Evolutionary conservation across 2,329 filamentous ascomycete species (phyloP).

Genomic region (Pseudohalonectria lignicola): DNA sequence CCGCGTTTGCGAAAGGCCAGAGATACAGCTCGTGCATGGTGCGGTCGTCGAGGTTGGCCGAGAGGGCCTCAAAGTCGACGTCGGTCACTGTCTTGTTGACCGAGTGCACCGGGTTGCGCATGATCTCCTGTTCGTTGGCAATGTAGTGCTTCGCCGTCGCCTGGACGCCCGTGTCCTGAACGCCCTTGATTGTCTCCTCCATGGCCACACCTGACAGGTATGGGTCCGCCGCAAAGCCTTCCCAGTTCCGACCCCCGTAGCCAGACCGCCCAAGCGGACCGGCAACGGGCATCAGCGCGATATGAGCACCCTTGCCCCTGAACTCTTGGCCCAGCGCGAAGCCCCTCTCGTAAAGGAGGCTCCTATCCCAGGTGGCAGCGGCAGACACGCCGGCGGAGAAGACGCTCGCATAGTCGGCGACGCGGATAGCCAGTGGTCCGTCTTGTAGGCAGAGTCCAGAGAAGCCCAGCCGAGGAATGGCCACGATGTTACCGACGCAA

Average conservation of each 20-base stretch:
- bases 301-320: conserved; percentile 64
- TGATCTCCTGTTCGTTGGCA: conserved; percentile 56
- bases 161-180: conserved; percentile 68
- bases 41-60: conserved; percentile 57
- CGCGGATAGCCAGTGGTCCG: conserved; percentile 55
- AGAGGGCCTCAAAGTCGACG: conserved; percentile 43
- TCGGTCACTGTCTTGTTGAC: conserved; percentile 26
- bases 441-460: conserved; percentile 57
- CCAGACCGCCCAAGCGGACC: conserved; percentile 36
- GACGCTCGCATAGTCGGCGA: conserved; percentile 54
- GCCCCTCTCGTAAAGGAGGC: conserved; percentile 41
- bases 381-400: conserved; percentile 62
- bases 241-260: conserved; percentile 56
- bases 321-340: conserved; percentile 48
- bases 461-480: conserved; percentile 44
- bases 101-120: conserved; percentile 13
- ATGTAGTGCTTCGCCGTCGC: conserved; percentile 70
- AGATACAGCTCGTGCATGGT: conserved; percentile 62
- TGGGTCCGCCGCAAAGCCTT: conserved; percentile 69
- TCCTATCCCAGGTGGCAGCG: conserved; percentile 60
- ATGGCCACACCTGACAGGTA: conserved; percentile 56
- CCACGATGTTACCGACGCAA: conserved; percentile 20
- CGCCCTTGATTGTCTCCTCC: conserved; percentile 58
- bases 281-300: conserved; percentile 46
- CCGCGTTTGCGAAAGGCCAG: conserved; percentile 64